These are phyloP conservation scores for Nannizzia gypsea DNA, from an alignment of 2,329 filamentous ascomycete genomes.

Conservation along the genomic window DNA sequence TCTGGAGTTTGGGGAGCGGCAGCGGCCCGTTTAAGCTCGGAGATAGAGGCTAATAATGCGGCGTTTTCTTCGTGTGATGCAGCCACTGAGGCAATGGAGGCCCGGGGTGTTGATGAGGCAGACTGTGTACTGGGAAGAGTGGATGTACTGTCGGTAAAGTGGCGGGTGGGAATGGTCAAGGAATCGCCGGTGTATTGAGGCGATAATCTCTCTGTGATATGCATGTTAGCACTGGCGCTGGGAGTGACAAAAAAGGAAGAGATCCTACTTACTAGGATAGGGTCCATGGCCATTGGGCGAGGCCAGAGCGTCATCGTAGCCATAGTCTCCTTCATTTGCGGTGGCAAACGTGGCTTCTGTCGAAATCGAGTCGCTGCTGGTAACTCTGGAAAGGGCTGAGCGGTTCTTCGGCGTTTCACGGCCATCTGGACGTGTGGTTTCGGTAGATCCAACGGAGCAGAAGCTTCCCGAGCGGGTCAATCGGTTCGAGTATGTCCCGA, in stretches of 20 bases:
- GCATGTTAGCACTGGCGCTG: conserved; percentile 6
- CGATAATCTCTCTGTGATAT: conserved; percentile 12
- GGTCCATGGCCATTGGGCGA: background rate
- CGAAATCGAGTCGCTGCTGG: conserved; percentile 49
- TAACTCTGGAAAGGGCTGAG: conserved; percentile 36
- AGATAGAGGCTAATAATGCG: conserved; percentile 1
- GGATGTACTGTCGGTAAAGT: background rate
- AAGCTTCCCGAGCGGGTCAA: conserved; percentile 22
- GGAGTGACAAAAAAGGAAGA: background rate
- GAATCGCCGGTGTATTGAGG: conserved; percentile 13
- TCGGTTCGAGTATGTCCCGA: conserved; percentile 49
- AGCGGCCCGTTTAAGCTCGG: background rate
- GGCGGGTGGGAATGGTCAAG: background rate
- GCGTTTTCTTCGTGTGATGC: background rate
- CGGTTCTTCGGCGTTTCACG: conserved; percentile 12
- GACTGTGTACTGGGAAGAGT: background rate
- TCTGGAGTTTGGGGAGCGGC: background rate
- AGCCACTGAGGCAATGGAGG: background rate
- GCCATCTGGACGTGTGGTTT: conserved; percentile 35
- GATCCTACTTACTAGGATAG: background rate
- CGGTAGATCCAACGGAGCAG: conserved; percentile 38
- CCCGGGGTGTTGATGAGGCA: conserved; percentile 1
- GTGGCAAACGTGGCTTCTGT: conserved; percentile 53
- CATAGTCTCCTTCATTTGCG: conserved; percentile 41
- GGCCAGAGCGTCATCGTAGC: conserved; percentile 23